A percentile compares a stretch with the other conserved stretches of the same genome.
Conservation (phyloP, 2,329 filamentous ascomycete species). For the Hypomyces perniciosus region DNA sequence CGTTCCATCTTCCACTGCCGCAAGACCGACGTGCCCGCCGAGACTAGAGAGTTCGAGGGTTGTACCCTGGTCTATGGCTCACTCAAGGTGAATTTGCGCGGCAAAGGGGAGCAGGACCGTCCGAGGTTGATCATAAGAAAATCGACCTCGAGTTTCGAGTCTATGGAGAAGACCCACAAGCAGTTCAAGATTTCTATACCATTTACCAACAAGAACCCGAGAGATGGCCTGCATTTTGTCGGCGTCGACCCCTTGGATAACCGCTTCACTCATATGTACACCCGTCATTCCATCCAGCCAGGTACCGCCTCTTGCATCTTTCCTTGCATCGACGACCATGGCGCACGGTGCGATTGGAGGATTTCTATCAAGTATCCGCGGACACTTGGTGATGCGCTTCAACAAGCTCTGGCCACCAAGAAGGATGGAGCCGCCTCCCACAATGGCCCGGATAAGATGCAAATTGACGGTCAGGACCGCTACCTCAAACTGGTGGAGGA, state of each 20-base stretch:
- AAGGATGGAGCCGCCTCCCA: conserved; percentile 23
- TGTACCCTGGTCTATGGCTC: conserved; percentile 52
- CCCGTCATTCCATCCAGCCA: conserved; percentile 70
- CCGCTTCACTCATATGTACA: conserved; percentile 88
- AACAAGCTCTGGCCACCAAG: conserved; percentile 40
- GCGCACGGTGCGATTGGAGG: conserved; percentile 78
- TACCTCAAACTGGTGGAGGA: conserved; percentile 56
- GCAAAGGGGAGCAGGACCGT: conserved; percentile 33
- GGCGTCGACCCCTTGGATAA: conserved; percentile 73
- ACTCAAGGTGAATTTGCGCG: conserved; percentile 39
- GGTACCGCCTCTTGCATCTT: conserved; percentile 83
- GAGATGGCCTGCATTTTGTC: conserved; percentile 88
- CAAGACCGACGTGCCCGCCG: conserved; percentile 48
- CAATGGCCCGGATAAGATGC: conserved; percentile 31
- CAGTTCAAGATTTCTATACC: conserved; percentile 58
- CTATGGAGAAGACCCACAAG: conserved; percentile 34
- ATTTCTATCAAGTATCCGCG: conserved; percentile 80
- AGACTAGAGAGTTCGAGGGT: conserved; percentile 48
- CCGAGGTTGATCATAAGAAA: conserved; percentile 40
- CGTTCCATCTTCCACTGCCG: conserved; percentile 46
- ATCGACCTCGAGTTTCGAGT: conserved; percentile 30
- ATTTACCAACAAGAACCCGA: conserved; percentile 67
- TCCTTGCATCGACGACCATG: conserved; percentile 84
- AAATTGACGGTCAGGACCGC: conserved; percentile 37
- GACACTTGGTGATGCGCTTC: conserved; percentile 73